phyloP scores from a whole-genome alignment of 1,284 basidiomycete species.

The Trametes sp. region DNA sequence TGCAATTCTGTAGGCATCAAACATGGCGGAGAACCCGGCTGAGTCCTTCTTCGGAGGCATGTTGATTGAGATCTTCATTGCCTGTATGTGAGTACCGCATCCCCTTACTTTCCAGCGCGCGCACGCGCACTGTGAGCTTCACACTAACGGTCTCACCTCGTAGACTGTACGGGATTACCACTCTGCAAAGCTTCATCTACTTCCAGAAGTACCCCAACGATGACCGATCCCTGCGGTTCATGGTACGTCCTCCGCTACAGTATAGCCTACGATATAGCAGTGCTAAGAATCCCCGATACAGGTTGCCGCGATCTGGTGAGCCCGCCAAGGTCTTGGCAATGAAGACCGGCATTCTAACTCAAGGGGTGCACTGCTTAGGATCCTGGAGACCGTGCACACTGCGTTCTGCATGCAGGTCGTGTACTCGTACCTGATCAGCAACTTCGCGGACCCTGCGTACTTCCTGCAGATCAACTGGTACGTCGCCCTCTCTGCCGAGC shows the following conservation, averaged over 20 bases:
- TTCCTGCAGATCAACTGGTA: constrained; percentile 25
- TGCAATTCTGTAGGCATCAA: constrained; percentile 10
- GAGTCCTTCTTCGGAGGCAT: constrained; percentile 25
- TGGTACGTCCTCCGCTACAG: constrained; percentile 14
- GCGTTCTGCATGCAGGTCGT: constrained; percentile 30
- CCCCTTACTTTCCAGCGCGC: neutral
- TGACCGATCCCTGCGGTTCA: constrained; percentile 14
- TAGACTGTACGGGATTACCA: constrained; percentile 32
- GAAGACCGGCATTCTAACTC: neutral
- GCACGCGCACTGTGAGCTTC: too few species aligned
- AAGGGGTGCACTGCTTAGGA: constrained; percentile 3
- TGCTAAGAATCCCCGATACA: neutral
- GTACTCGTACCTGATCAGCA: constrained; percentile 25
- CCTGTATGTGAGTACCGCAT: constrained; percentile 39
- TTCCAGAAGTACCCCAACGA: constrained; percentile 32
- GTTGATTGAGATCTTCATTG: constrained; percentile 44
- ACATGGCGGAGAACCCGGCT: constrained; percentile 16
- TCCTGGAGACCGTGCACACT: constrained; percentile 31
- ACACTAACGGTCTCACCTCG: neutral
- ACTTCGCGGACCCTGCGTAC: constrained; percentile 21
- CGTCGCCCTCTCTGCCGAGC: neutral
- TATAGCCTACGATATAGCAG: neutral
- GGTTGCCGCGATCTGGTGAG: constrained; percentile 30
- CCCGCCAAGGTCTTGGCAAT: neutral
- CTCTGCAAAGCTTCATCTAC: constrained; percentile 33